phyloP scores from a whole-genome alignment of 2,329 filamentous ascomycete genomes.

The Neofusicoccum ribis region DNA sequence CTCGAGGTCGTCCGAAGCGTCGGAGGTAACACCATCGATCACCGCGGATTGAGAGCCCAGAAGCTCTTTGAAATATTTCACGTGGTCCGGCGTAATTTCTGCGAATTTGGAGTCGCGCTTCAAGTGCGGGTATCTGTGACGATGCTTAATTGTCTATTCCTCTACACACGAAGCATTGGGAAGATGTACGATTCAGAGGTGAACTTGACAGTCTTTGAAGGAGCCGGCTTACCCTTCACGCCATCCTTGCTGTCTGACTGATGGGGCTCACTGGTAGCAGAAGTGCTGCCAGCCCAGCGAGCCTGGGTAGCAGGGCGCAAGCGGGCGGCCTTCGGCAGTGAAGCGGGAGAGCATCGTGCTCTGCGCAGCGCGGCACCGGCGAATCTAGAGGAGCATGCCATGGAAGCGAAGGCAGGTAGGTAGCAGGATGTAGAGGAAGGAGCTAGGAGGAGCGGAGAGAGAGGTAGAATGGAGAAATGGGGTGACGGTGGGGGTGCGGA shows the following conservation, averaged over 20 bases:
- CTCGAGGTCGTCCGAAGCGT: conserved; percentile 78
- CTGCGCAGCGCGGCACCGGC: conserved; percentile 34
- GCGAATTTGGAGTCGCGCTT: conserved; percentile 77
- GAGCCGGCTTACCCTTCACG: conserved; percentile 34
- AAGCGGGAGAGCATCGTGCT: conserved; percentile 30
- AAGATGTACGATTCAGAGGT: conserved; percentile 71
- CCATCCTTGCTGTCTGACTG: conserved; percentile 38
- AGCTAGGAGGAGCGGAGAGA: not conserved
- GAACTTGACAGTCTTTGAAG: conserved; percentile 61
- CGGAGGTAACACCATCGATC: conserved; percentile 76
- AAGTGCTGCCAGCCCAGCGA: conserved; percentile 38
- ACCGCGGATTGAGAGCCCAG: conserved; percentile 77
- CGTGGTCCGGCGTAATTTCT: conserved; percentile 72
- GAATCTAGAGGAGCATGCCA: conserved; percentile 38
- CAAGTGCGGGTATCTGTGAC: conserved; percentile 69
- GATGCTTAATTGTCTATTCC: not conserved
- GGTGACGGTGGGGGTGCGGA: conserved; percentile 3
- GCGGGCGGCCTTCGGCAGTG: conserved; percentile 26
- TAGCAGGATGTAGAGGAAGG: not conserved
- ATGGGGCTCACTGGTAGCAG: conserved; percentile 44
- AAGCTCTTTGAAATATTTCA: conserved; percentile 78
- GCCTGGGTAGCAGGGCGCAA: conserved; percentile 33
- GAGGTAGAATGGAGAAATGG: not conserved
- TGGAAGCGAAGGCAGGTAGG: conserved; percentile 23
- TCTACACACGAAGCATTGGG: not conserved